A percentile compares a stretch with the other conserved stretches of the same genome.
phyloP scores from a whole-genome alignment of 2,329 filamentous ascomycete species.

The Trichoderma breve region DNA sequence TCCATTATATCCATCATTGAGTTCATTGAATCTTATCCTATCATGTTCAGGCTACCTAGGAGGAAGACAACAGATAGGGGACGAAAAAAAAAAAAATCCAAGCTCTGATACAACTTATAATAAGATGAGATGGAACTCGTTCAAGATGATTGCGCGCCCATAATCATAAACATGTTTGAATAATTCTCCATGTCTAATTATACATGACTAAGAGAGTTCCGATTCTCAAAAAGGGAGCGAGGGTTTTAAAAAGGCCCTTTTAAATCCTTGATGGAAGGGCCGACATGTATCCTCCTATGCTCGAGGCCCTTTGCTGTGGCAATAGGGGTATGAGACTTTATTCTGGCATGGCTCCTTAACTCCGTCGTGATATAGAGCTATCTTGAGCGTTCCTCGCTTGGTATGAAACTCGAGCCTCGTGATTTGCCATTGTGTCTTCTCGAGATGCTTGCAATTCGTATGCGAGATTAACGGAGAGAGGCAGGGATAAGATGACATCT shows the following conservation, averaged over 20 bases:
- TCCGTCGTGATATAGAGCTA: not conserved
- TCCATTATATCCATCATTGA: not conserved
- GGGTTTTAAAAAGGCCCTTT: not conserved
- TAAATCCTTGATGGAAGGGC: not conserved
- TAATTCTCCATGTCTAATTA: not conserved
- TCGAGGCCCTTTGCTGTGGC: not conserved
- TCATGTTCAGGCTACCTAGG: not conserved
- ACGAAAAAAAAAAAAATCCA: not conserved
- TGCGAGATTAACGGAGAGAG: not conserved
- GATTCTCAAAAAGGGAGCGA: not conserved
- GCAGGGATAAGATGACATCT: not conserved
- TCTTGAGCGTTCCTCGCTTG: not conserved
- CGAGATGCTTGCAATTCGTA: not conserved
- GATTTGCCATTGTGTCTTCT: not conserved
- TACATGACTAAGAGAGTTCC: not conserved
- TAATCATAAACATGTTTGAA: not conserved
- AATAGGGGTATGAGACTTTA: not conserved
- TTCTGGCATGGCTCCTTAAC: not conserved
- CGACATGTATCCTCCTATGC: not conserved
- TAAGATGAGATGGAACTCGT: not conserved
- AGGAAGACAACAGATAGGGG: not conserved
- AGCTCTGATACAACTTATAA: not conserved
- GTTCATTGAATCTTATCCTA: not conserved
- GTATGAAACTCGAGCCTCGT: not conserved
- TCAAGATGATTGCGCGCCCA: not conserved